Percentiles rank a stretch among this genome's conserved stretches.
Evolutionary conservation across 495 filamentous ascomycete genomes (phyloP).

Genomic region (Schizothecium vesticola): DNA sequence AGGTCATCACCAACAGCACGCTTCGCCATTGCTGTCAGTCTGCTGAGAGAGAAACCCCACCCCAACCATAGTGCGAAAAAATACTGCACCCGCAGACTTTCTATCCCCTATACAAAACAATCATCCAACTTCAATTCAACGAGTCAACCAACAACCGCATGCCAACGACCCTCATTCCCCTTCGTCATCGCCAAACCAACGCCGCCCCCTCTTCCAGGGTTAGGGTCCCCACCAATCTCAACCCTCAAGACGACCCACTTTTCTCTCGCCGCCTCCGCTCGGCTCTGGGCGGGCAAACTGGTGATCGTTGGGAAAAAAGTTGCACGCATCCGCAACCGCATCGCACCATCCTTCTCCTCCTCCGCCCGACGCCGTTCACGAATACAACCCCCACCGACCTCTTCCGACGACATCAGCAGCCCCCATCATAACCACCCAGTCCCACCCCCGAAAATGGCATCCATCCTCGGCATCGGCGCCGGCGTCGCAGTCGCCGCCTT

Average conservation of each 20-base stretch:
- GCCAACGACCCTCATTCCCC: background rate
- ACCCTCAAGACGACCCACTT: background rate
- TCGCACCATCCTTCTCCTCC: background rate
- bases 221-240: background rate
- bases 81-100: background rate
- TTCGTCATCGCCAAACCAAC: background rate
- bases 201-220: background rate
- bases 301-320: constrained; percentile 2
- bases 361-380: background rate
- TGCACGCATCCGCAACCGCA: background rate
- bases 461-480: constrained; percentile 67
- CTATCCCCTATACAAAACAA: background rate
- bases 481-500: constrained; percentile 74
- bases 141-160: background rate
- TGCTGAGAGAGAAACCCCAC: too few relatives aligned
- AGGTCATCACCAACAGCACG: background rate
- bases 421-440: background rate
- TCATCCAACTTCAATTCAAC: background rate
- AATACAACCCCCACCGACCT: background rate
- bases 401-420: constrained; percentile 4
- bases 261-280: background rate
- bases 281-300: background rate
- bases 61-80: too few relatives aligned
- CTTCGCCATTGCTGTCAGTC: background rate
- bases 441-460: constrained; percentile 54